These are phyloP conservation scores for Candida tropicalis DNA, from an alignment of 1,139 yeast genomes.

Conservation along the genomic window DNA sequence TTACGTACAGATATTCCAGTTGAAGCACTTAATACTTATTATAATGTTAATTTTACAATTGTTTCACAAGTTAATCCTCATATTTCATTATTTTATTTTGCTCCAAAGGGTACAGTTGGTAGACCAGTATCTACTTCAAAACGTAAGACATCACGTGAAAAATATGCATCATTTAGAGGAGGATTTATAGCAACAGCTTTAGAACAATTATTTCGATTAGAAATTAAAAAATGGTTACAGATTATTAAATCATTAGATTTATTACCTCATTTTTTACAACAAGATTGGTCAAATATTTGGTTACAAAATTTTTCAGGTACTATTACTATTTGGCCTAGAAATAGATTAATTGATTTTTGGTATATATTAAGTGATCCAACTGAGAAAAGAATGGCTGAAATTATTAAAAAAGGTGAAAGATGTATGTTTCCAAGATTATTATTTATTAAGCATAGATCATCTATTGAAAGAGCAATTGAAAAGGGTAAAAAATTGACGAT, in stretches of 20 bases:
- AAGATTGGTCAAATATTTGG: conserved; percentile 82
- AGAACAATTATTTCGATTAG: conserved; percentile 71
- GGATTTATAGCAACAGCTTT: conserved; percentile 76
- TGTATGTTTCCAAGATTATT: conserved; percentile 68
- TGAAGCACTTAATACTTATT: conserved; percentile 70
- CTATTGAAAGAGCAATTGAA: conserved; percentile 66
- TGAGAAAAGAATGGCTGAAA: conserved; percentile 54
- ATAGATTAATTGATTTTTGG: conserved; percentile 59
- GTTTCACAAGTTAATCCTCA: conserved; percentile 88
- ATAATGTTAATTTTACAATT: conserved; percentile 73
- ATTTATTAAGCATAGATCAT: conserved; percentile 64
- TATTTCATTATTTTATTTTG: conserved; percentile 72
- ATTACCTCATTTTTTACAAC: conserved; percentile 68
- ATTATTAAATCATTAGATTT: conserved; percentile 66
- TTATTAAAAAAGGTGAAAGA: conserved; percentile 65
- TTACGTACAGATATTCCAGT: conserved; percentile 73
- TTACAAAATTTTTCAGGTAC: conserved; percentile 75
- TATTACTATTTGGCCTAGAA: conserved; percentile 76
- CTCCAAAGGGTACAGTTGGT: conserved; percentile 82
- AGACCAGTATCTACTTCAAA: conserved; percentile 66
- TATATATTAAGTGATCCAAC: conserved; percentile 71
- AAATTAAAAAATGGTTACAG: conserved; percentile 74
- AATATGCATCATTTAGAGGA: conserved; percentile 60
- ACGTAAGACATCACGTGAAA: conserved; percentile 42
- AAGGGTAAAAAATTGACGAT: conserved; percentile 37